Evolutionary conservation across 768 basidiomycete species (phyloP).

Genomic region (Atractiella rhizophila): DNA sequence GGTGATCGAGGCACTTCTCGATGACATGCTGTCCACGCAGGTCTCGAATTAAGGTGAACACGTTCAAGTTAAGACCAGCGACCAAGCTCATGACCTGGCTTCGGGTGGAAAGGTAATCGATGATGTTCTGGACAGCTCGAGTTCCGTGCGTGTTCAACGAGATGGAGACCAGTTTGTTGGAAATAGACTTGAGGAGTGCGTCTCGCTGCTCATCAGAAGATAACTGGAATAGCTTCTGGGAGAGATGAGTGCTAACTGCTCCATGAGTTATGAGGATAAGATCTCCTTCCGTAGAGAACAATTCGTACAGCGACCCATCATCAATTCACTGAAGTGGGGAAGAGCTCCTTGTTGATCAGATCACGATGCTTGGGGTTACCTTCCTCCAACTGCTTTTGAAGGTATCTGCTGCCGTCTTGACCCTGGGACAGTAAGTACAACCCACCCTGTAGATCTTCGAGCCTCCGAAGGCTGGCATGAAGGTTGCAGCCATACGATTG

Average conservation of each 20-base stretch:
- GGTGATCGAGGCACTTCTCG: conserved; percentile 94
- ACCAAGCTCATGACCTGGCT: conserved; percentile 95
- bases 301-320: conserved; percentile 44
- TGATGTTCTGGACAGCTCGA: conserved; percentile 98
- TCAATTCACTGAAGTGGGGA: conserved; percentile 85
- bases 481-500: not conserved
- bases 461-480: conserved; percentile 20
- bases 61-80: conserved; percentile 81
- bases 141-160: conserved; percentile 99
- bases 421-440: conserved; percentile 87
- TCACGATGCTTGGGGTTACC: conserved; percentile 84
- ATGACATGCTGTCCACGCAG: conserved; percentile 92
- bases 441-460: conserved; percentile 88
- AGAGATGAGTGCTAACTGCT: conserved; percentile 96
- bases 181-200: conserved; percentile 87
- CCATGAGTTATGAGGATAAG: conserved; percentile 34
- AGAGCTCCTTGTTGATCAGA: conserved; percentile 98
- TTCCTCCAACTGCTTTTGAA: conserved; percentile 98
- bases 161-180: conserved; percentile 88
- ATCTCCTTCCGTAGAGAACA: conserved; percentile 1
- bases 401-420: conserved; percentile 90
- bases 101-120: conserved; percentile 87
- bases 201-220: conserved; percentile 94
- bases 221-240: conserved; percentile 89
- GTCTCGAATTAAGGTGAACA: conserved; percentile 93